Evolutionary conservation across 2,329 filamentous ascomycete genomes (phyloP).

Genomic region (Ascochyta rabiei): DNA sequence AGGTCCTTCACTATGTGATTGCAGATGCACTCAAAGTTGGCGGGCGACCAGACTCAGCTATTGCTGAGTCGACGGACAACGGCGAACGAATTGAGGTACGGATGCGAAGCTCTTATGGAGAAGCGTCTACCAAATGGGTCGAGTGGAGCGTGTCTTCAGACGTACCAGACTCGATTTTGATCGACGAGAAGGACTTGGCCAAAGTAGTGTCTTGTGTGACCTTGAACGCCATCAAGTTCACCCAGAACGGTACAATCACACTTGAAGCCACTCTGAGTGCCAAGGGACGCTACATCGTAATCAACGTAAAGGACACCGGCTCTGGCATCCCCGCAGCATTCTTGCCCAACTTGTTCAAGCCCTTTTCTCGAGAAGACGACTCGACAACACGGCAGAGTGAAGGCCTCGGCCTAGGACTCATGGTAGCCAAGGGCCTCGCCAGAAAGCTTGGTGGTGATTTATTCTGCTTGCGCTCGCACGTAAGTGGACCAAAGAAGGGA

Average conservation of each 20-base stretch:
- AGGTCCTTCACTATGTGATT: constrained; percentile 59
- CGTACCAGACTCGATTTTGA: constrained; percentile 61
- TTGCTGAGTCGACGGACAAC: constrained; percentile 52
- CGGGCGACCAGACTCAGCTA: constrained; percentile 59
- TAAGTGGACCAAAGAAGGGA: constrained; percentile 64
- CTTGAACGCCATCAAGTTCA: constrained; percentile 74
- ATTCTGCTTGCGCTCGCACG: constrained; percentile 67
- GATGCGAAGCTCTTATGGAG: constrained; percentile 52
- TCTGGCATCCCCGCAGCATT: constrained; percentile 72
- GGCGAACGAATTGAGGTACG: constrained; percentile 59
- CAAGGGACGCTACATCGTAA: constrained; percentile 61
- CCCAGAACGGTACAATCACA: constrained; percentile 66
- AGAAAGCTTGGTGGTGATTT: constrained; percentile 73
- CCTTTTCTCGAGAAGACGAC: constrained; percentile 72
- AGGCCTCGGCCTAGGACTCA: constrained; percentile 70
- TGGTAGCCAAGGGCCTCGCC: constrained; percentile 75
- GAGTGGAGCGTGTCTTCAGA: constrained; percentile 58
- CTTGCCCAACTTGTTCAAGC: constrained; percentile 69
- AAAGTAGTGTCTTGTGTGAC: constrained; percentile 69
- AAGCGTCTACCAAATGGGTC: constrained; percentile 54
- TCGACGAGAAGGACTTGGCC: constrained; percentile 67
- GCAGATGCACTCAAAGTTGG: constrained; percentile 60
- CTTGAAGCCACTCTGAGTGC: constrained; percentile 60
- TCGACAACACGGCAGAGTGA: constrained; percentile 71
- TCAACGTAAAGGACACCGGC: constrained; percentile 70